A percentile compares a stretch with the other conserved stretches of the same genome.
These are phyloP conservation scores for Saccharomyces hybrid DNA, from an alignment of 1,139 yeast species.

Conservation along the genomic window DNA sequence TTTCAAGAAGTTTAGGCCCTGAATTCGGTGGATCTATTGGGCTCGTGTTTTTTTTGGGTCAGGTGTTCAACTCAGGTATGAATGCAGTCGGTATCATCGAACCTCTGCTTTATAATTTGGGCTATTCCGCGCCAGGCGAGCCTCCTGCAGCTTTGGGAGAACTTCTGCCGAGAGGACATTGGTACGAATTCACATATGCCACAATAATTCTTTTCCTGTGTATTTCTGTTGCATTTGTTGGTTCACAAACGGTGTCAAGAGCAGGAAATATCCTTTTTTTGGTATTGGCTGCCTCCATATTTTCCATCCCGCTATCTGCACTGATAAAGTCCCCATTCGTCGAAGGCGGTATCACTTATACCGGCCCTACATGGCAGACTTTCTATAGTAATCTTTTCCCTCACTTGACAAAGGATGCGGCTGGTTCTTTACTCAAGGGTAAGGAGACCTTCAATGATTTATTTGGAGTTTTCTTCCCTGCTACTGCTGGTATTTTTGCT, in stretches of 20 bases:
- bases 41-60: constrained; percentile 68
- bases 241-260: constrained; percentile 74
- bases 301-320: constrained; percentile 77
- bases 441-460: constrained; percentile 74
- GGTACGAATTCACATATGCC: constrained; percentile 53
- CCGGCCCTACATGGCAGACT: constrained; percentile 69
- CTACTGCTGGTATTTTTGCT: constrained; percentile 96
- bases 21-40: constrained; percentile 85
- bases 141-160: constrained; percentile 36
- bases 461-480: constrained; percentile 95
- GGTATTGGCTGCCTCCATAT: constrained; percentile 60
- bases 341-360: constrained; percentile 45
- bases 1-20: constrained; percentile 70
- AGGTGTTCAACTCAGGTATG: constrained; percentile 65
- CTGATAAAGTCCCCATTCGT: constrained; percentile 54
- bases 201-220: constrained; percentile 62
- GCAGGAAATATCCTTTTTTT: constrained; percentile 75
- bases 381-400: constrained; percentile 64
- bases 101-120: constrained; percentile 60
- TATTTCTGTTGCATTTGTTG: constrained; percentile 71
- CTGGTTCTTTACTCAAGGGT: constrained; percentile 65
- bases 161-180: constrained; percentile 50
- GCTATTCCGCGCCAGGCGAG: constrained; percentile 41
- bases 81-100: constrained; percentile 77
- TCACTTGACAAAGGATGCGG: constrained; percentile 79